phyloP scores from a whole-genome alignment of 1,139 yeast species.

The Geotrichum bryndzae region DNA sequence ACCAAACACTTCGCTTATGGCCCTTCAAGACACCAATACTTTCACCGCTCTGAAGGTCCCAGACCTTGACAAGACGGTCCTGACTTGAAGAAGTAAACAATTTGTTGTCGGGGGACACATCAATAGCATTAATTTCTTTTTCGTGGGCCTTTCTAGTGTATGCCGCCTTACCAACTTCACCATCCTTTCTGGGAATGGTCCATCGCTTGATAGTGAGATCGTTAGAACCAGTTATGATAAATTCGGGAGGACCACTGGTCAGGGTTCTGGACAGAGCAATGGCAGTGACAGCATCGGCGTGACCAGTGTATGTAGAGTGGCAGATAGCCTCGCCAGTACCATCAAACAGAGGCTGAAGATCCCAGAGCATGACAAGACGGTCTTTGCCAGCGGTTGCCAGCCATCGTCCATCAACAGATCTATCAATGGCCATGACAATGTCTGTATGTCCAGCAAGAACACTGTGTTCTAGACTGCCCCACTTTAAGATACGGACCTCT shows the following conservation, averaged over 20 bases:
- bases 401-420: conserved; percentile 77
- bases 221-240: conserved; percentile 75
- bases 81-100: conserved; percentile 92
- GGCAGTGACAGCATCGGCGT: conserved; percentile 81
- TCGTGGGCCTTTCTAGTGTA: conserved; percentile 96
- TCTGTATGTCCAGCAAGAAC: conserved; percentile 75
- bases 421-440: conserved; percentile 72
- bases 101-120: conserved; percentile 82
- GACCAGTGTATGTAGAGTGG: conserved; percentile 71
- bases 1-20: conserved; percentile 94
- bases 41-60: conserved; percentile 82
- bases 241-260: conserved; percentile 52
- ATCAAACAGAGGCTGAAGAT: conserved; percentile 36
- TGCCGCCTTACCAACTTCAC: conserved; percentile 46
- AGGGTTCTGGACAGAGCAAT: conserved; percentile 60
- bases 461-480: conserved; percentile 26
- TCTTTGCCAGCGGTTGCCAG: conserved; percentile 93
- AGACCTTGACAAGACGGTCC: conserved; percentile 83
- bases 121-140: conserved; percentile 86
- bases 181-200: conserved; percentile 44
- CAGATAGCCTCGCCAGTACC: conserved; percentile 25
- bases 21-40: conserved; percentile 77
- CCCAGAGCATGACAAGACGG: conserved; percentile 79
- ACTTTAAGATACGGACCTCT: conserved; percentile 67
- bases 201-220: conserved; percentile 90